Percentiles rank a stretch among this genome's conserved stretches.
Conservation (phyloP, 2,329 filamentous ascomycete species). For the Trematosphaeria pertusa region DNA sequence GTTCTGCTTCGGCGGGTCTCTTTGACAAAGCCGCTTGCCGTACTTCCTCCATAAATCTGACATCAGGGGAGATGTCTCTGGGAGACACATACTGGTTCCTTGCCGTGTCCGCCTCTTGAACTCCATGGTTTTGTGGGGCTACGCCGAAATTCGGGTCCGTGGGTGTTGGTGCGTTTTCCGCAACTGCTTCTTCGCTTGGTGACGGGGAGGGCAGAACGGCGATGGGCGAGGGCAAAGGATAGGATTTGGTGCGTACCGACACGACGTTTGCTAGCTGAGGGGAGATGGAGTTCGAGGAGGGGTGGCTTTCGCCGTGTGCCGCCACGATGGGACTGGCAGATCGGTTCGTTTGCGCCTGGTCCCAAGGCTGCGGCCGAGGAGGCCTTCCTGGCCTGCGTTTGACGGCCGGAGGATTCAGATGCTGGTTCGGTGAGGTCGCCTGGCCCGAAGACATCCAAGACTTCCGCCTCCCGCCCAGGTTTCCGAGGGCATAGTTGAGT, state of each 20-base stretch:
- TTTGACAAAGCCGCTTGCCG: slow-evolving; percentile 3
- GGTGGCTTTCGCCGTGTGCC: slow-evolving; percentile 18
- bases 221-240: slow-evolving; percentile 14
- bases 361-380: slow-evolving; percentile 5
- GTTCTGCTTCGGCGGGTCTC: slow-evolving; percentile 3
- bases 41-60: slow-evolving; percentile 1
- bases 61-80: background rate
- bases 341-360: slow-evolving; percentile 5
- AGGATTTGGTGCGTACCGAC: slow-evolving; percentile 6
- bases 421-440: background rate
- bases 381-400: slow-evolving; percentile 19
- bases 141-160: background rate
- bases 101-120: background rate
- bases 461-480: slow-evolving; percentile 37
- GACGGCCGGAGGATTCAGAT: background rate
- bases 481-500: slow-evolving; percentile 38
- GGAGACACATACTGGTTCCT: background rate
- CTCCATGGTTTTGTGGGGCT: background rate
- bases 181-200: slow-evolving; percentile 62
- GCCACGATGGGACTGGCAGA: slow-evolving; percentile 9
- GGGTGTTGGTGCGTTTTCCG: background rate
- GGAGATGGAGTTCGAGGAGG: slow-evolving; percentile 42
- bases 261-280: slow-evolving; percentile 42
- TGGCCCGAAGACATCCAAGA: slow-evolving; percentile 36
- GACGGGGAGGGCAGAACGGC: slow-evolving; percentile 67